Conservation (phyloP, 371 early-diverging fungal species). For the Lichtheimia hyalospora region DNA sequence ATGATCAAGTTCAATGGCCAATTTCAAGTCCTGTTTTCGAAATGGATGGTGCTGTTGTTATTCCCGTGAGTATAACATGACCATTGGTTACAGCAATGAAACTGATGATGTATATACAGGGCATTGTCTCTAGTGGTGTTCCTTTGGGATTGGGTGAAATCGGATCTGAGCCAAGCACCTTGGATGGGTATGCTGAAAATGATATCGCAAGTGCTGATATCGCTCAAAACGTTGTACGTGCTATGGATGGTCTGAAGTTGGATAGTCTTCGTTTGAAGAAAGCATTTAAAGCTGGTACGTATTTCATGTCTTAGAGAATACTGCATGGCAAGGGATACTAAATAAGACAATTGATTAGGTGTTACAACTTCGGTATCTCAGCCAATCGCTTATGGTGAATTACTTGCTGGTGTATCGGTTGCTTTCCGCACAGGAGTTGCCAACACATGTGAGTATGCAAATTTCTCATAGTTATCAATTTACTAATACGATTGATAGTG, state of each 20-base stretch:
- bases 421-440: constrained; percentile 59
- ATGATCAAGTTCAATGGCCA: constrained; percentile 42
- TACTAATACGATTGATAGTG: constrained; percentile 8
- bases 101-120: constrained; percentile 18
- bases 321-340: background rate
- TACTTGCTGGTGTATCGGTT: constrained; percentile 56
- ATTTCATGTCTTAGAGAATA: constrained; percentile 15
- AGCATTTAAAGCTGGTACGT: constrained; percentile 57
- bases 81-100: background rate
- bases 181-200: constrained; percentile 53
- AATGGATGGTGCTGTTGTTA: constrained; percentile 41
- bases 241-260: constrained; percentile 64
- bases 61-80: constrained; percentile 32
- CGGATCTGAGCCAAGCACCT: constrained; percentile 49
- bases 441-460: constrained; percentile 28
- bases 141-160: constrained; percentile 63
- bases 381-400: constrained; percentile 30
- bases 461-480: constrained; percentile 3
- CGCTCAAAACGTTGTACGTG: constrained; percentile 35
- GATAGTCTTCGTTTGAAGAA: constrained; percentile 59
- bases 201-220: constrained; percentile 29
- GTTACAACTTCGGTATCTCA: constrained; percentile 57
- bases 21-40: constrained; percentile 41
- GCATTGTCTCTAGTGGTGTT: constrained; percentile 52
- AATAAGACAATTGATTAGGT: constrained; percentile 20